phyloP scores from a whole-genome alignment of 768 basidiomycete species.

The Candolleomyces eurysporus region DNA sequence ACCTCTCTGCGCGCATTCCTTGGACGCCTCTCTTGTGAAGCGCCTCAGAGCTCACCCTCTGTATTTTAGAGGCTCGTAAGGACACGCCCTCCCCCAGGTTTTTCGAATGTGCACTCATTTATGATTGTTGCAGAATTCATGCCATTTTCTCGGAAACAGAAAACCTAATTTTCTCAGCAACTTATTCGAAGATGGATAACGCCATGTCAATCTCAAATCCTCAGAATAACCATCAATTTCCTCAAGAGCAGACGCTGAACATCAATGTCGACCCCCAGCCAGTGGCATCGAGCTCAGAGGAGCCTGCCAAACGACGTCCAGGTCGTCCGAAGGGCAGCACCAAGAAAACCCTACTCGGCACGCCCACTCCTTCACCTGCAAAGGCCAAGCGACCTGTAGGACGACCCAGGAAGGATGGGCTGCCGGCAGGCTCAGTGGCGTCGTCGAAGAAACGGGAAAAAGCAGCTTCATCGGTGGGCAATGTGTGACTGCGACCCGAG shows the following conservation, averaged over 20 bases:
- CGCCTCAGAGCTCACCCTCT: neutral
- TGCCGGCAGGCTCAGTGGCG: constrained; percentile 74
- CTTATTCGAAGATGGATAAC: constrained; percentile 12
- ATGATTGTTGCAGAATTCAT: constrained; percentile 11
- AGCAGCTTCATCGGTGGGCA: constrained; percentile 7
- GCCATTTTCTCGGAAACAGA: constrained; percentile 6
- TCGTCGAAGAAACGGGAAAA: constrained; percentile 32
- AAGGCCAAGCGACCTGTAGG: constrained; percentile 80
- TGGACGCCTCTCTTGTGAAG: neutral
- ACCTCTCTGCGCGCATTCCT: neutral
- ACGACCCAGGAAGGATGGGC: constrained; percentile 76
- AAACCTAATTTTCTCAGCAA: constrained; percentile 5
- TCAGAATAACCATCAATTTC: constrained; percentile 11
- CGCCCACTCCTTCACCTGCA: constrained; percentile 31
- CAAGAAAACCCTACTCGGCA: constrained; percentile 53
- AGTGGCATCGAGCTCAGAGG: neutral
- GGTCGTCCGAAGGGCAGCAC: constrained; percentile 80
- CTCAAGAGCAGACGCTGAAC: constrained; percentile 4
- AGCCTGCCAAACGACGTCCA: constrained; percentile 57
- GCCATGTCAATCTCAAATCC: constrained; percentile 10
- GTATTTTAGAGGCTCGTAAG: neutral
- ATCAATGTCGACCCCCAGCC: neutral
- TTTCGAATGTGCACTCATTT: neutral
- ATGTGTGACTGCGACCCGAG: neutral
- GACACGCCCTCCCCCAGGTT: neutral